Evolutionary conservation across 768 basidiomycete species (phyloP).

Genomic region (Calvatia gigantea): DNA sequence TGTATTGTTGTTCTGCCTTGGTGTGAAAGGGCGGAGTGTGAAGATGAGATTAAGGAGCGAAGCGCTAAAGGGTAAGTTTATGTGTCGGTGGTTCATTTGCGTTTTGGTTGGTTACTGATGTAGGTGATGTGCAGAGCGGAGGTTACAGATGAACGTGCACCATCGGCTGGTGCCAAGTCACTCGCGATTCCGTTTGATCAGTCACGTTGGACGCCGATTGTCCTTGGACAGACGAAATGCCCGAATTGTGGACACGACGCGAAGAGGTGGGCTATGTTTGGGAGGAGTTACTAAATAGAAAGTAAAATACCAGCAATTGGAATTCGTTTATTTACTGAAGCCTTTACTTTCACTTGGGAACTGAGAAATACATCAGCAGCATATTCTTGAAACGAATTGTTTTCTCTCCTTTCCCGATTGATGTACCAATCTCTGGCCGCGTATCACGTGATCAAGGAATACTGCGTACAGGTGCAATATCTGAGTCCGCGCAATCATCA

Average conservation of each 20-base stretch:
- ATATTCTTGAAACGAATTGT: no score
- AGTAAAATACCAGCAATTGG: no score
- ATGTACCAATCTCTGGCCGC: no score
- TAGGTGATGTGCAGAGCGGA: slow-evolving; percentile 47
- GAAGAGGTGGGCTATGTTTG: slow-evolving; percentile 97
- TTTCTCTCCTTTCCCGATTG: no score
- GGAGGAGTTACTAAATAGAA: slow-evolving; percentile 66
- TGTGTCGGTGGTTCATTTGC: slow-evolving; percentile 17
- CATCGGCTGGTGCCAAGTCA: slow-evolving; percentile 96
- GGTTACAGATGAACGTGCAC: slow-evolving; percentile 90
- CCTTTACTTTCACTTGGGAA: no score
- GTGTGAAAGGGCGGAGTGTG: slow-evolving; percentile 92
- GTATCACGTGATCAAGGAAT: neutral
- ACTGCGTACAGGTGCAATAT: slow-evolving; percentile 12
- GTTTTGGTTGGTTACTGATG: neutral
- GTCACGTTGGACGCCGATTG: slow-evolving; percentile 72
- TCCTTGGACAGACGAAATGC: slow-evolving; percentile 85
- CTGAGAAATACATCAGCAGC: no score
- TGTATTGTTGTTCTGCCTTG: slow-evolving; percentile 88
- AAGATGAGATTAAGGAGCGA: slow-evolving; percentile 97
- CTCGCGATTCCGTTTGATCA: slow-evolving; percentile 97
- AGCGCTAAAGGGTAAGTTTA: slow-evolving; percentile 72
- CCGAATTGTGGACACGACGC: slow-evolving; percentile 83
- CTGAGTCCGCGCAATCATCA: neutral
- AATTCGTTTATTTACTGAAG: no score